These are phyloP conservation scores for Epithemia pelagica DNA, from an alignment of 108 stramenopile species.

Conservation along the genomic window DNA sequence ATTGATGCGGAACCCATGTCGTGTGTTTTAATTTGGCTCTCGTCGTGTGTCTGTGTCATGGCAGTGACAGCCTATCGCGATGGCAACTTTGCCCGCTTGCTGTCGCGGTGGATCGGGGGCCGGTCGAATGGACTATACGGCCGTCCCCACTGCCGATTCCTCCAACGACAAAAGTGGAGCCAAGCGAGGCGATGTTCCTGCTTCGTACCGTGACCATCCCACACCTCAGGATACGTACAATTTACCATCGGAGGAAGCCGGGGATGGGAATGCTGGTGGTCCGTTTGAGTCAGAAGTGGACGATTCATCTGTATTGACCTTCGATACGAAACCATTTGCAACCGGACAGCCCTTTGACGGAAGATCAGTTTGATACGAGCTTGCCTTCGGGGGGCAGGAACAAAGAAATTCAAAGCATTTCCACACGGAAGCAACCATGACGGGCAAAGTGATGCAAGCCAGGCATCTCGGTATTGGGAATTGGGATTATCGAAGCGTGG, in stretches of 20 bases:
- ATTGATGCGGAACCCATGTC: conserved; percentile 11
- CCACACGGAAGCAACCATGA: background rate
- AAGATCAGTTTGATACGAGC: background rate
- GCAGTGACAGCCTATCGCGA: conserved; percentile 52
- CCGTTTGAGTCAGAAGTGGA: too few species aligned
- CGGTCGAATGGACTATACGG: conserved; percentile 6
- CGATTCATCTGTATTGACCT: background rate
- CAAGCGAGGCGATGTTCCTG: background rate
- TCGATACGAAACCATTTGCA: background rate
- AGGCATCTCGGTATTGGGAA: too few species aligned
- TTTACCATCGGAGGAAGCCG: too few species aligned
- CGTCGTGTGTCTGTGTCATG: conserved; percentile 42
- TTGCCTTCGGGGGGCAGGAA: too few species aligned
- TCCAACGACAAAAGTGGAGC: too few species aligned
- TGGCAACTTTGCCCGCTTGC: conserved; percentile 23
- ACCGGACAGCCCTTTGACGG: too few species aligned
- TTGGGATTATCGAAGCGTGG: background rate
- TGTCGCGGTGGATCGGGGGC: background rate
- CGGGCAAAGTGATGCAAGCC: too few species aligned
- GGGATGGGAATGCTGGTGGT: too few species aligned
- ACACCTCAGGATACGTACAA: conserved; percentile 56
- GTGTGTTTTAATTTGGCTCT: conserved; percentile 44
- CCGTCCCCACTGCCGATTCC: too few species aligned
- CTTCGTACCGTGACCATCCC: conserved; percentile 15
- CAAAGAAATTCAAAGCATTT: background rate